phyloP scores from a whole-genome alignment of 2,329 filamentous ascomycete species.

The Neoarthrinium moseri region DNA sequence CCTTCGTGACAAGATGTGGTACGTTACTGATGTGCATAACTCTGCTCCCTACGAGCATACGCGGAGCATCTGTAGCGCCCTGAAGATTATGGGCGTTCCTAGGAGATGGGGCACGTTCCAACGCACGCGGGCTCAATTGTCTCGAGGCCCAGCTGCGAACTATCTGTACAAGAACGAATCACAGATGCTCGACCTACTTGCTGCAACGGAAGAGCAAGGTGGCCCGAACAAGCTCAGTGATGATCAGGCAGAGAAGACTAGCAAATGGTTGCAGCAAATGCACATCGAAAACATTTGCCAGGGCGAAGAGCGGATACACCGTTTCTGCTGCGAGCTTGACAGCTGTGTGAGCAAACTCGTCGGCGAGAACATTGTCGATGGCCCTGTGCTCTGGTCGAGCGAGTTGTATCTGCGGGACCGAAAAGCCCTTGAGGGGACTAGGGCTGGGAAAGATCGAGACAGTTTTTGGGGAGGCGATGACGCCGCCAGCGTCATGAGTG shows the following conservation, averaged over 20 bases:
- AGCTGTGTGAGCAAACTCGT: slow-evolving; percentile 83
- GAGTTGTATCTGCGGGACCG: slow-evolving; percentile 82
- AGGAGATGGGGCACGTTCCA: slow-evolving; percentile 54
- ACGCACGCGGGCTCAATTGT: slow-evolving; percentile 45
- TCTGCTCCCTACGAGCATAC: slow-evolving; percentile 87
- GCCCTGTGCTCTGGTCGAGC: slow-evolving; percentile 89
- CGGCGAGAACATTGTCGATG: slow-evolving; percentile 79
- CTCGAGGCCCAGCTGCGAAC: slow-evolving; percentile 48
- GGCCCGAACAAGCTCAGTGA: slow-evolving; percentile 96
- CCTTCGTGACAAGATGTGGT: slow-evolving; percentile 97
- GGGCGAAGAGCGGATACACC: slow-evolving; percentile 91
- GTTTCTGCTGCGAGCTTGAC: slow-evolving; percentile 88
- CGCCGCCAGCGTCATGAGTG: slow-evolving; percentile 52
- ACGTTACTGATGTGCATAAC: slow-evolving; percentile 88
- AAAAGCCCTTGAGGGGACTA: slow-evolving; percentile 51
- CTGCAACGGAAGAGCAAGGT: slow-evolving; percentile 78
- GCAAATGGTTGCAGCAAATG: slow-evolving; percentile 77
- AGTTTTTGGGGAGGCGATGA: slow-evolving; percentile 48
- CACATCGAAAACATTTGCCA: slow-evolving; percentile 91
- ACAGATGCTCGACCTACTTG: slow-evolving; percentile 84
- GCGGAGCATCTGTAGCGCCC: slow-evolving; percentile 77
- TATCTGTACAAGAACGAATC: slow-evolving; percentile 80
- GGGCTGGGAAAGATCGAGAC: slow-evolving; percentile 41
- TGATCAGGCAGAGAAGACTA: slow-evolving; percentile 84
- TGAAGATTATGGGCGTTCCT: slow-evolving; percentile 84